These are phyloP conservation scores for Mortierella sp. DNA, from an alignment of 371 early-diverging fungal genomes.

Conservation along the genomic window DNA sequence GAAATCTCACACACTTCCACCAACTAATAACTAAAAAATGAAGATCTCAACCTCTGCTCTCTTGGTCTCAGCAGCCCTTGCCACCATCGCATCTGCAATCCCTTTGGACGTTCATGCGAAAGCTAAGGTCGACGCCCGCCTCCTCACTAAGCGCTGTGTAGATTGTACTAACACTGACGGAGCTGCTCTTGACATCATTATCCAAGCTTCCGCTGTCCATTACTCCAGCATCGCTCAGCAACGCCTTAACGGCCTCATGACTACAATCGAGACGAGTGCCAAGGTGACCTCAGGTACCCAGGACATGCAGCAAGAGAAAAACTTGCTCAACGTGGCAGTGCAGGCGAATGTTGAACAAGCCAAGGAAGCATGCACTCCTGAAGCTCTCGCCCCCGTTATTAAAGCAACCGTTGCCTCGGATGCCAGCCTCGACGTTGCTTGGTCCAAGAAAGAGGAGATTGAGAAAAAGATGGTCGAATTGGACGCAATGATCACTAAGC, in stretches of 20 bases:
- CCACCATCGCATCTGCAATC: constrained; percentile 24
- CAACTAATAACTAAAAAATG: constrained; percentile 17
- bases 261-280: constrained; percentile 24
- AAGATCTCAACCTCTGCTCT: constrained; percentile 26
- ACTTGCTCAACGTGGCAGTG: constrained; percentile 13
- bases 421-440: constrained; percentile 32
- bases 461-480: constrained; percentile 38
- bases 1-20: not conserved
- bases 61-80: constrained; percentile 40
- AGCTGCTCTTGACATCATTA: constrained; percentile 28
- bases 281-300: constrained; percentile 36
- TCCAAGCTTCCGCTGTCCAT: constrained; percentile 42
- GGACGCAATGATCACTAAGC: constrained; percentile 21
- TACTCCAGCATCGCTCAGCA: constrained; percentile 29
- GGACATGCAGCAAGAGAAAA: constrained; percentile 27
- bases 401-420: constrained; percentile 31
- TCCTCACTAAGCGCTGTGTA: not conserved
- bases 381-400: constrained; percentile 27
- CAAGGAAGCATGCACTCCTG: constrained; percentile 32
- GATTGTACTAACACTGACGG: constrained; percentile 18
- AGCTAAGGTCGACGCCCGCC: not conserved
- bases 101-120: not conserved
- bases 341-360: constrained; percentile 39
- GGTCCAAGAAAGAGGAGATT: constrained; percentile 51
- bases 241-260: constrained; percentile 31